phyloP scores from a whole-genome alignment of 169 alveolate genomes.

The Eimeria necatrix region DNA sequence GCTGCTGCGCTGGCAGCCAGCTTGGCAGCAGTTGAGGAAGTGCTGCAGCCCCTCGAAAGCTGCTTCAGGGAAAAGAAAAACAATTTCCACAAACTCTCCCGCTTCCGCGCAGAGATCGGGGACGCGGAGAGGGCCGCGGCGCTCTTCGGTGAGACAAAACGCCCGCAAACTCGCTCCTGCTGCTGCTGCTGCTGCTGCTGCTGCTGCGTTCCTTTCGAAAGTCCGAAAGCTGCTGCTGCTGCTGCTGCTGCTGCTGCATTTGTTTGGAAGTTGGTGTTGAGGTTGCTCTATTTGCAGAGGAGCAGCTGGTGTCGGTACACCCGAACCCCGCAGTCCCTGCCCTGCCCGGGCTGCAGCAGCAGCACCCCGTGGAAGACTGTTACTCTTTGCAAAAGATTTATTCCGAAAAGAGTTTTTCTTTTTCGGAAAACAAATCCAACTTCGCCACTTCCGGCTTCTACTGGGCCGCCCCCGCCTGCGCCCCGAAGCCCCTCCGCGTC shows the following conservation, averaged over 20 bases:
- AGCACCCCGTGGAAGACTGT: slow-evolving; percentile 89
- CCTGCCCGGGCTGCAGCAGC: slow-evolving; percentile 85
- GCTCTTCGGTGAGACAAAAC: neutral
- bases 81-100: neutral
- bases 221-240: too few species aligned
- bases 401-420: too few species aligned
- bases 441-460: slow-evolving; percentile 93
- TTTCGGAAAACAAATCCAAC: slow-evolving; percentile 87
- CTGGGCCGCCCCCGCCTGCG: slow-evolving; percentile 90
- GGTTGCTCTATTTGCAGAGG: slow-evolving; percentile 39
- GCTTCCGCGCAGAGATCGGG: neutral
- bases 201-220: neutral
- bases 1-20: slow-evolving; percentile 73
- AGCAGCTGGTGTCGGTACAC: slow-evolving; percentile 47
- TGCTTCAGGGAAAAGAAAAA: slow-evolving; percentile 80
- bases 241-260: too few species aligned
- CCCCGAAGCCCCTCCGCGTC: slow-evolving; percentile 89
- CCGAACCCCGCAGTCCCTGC: slow-evolving; percentile 82
- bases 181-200: too few species aligned
- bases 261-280: too few species aligned
- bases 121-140: neutral
- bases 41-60: slow-evolving; percentile 71
- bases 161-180: too few species aligned
- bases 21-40: slow-evolving; percentile 77
- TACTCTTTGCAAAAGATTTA: too few species aligned